These are phyloP conservation scores for Wickerhamiella siamensis DNA, from an alignment of 805 yeast species.

Conservation along the genomic window DNA sequence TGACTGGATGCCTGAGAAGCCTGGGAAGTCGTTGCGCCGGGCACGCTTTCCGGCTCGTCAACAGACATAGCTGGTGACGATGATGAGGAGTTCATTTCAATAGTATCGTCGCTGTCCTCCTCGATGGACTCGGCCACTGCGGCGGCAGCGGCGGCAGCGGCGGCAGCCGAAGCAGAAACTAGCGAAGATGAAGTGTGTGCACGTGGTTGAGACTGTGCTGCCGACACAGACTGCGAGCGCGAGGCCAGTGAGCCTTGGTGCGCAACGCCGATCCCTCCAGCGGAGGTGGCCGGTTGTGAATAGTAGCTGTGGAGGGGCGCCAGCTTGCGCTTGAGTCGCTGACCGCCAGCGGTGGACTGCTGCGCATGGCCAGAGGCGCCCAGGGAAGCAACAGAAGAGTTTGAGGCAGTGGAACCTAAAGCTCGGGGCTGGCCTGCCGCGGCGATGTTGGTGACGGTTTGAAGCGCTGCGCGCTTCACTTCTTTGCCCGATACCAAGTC, in stretches of 20 bases:
- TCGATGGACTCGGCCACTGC: constrained; percentile 2
- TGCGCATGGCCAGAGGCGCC: no score
- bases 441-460: constrained; percentile 11
- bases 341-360: not conserved
- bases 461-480: constrained; percentile 10
- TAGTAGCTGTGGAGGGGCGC: not conserved
- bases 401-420: no score
- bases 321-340: not conserved
- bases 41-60: constrained; percentile 9
- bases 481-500: not conserved
- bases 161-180: not conserved
- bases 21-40: not conserved
- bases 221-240: not conserved
- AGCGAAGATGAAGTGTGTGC: not conserved
- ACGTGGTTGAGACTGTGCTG: not conserved
- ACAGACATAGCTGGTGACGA: not conserved
- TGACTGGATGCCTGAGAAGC: not conserved
- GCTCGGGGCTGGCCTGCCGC: no score
- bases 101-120: constrained; percentile 14
- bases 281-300: not conserved
- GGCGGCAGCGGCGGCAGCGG: not conserved
- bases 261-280: not conserved
- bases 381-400: no score
- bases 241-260: no score
- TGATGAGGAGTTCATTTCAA: constrained; percentile 2